Evolutionary conservation across 495 filamentous ascomycete species (phyloP), one percentile per base, ranked within the genome.

Genomic region (Penicillium lagena): DNA sequence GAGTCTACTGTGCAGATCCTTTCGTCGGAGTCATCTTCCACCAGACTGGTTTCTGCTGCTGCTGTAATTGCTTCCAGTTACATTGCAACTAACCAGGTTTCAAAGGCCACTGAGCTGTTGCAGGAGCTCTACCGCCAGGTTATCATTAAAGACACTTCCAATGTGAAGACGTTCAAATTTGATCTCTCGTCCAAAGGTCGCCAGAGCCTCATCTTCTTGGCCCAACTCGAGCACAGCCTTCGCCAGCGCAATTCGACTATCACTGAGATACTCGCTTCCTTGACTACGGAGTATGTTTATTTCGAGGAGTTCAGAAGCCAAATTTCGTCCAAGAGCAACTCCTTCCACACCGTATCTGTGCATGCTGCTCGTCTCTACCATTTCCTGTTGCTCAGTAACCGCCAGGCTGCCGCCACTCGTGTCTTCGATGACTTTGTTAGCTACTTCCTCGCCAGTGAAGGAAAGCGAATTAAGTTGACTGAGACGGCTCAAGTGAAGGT

Each of bases 71-170:
- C 59, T 8, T 39, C 55, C 12, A 58, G 63, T 45, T 69, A 66
- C 38, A 60, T 62, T 27, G 46, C 56, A 5, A 49, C 58, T 7
- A 58, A 55, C 9, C 59, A 67, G 43, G 47, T 60, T 9, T 44
- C 59, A 13, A 60, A 54, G 35, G 66, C 56, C 1, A 51, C 44
- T 32, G 55, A 66, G 31, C 37, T 69, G 31, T 47, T 60, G 1
- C 47, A 60, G 40, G 63, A 67, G 46, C 46, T 69, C 10, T 69
- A 69, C 45, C 62, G 58, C 15, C 66, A 69, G 50, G 43, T 59
- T n/a, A 40, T 59, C 27, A 56, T 55, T 4, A 22, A 22, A 22
- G 22, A 22, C 22, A 22, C 22, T 22, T 22, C 22, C 2, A 22
- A 22, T 22, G 22, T 22, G 22, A 22, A 22, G 4, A 4, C 22